Evolutionary conservation across 345 rosid genomes (phyloP).

Genomic region (Reutealis trisperma): DNA sequence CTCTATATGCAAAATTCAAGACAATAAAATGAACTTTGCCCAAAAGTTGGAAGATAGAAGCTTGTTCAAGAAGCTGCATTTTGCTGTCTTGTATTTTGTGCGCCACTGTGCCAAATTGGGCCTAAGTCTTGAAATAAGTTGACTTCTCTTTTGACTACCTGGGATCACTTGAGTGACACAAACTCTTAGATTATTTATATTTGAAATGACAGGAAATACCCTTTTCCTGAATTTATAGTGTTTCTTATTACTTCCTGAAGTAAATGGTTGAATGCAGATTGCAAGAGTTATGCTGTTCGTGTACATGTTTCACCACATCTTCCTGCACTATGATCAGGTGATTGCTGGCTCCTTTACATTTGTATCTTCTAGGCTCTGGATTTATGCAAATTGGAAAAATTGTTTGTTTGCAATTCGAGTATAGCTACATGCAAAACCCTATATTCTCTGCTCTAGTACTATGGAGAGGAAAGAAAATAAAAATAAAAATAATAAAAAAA

Average conservation of each 20-base stretch:
- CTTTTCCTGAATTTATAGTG: neutral
- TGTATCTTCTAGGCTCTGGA: neutral
- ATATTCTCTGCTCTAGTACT: neutral
- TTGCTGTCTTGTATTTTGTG: too few species aligned
- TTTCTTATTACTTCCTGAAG: constrained; percentile 15
- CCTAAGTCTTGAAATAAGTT: constrained; percentile 1
- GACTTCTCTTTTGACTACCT: neutral
- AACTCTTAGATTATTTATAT: neutral
- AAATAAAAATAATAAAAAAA: neutral
- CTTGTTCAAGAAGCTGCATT: too few species aligned
- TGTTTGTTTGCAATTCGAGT: neutral
- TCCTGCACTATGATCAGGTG: constrained; percentile 34
- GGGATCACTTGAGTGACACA: neutral
- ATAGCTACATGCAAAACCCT: too few species aligned
- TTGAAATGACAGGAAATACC: neutral
- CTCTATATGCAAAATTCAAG: too few species aligned
- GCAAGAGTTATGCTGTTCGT: constrained; percentile 33
- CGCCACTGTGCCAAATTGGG: too few species aligned
- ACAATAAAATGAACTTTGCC: too few species aligned
- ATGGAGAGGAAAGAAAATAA: neutral
- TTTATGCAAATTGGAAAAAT: neutral
- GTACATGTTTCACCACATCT: constrained; percentile 33
- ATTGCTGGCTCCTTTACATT: neutral
- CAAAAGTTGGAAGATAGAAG: too few species aligned
- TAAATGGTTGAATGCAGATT: constrained; percentile 28